Evolutionary conservation across 164 flowering plant species (phyloP), one percentile per base, ranked within the genome.

Genomic region (Aristolochia californica): DNA sequence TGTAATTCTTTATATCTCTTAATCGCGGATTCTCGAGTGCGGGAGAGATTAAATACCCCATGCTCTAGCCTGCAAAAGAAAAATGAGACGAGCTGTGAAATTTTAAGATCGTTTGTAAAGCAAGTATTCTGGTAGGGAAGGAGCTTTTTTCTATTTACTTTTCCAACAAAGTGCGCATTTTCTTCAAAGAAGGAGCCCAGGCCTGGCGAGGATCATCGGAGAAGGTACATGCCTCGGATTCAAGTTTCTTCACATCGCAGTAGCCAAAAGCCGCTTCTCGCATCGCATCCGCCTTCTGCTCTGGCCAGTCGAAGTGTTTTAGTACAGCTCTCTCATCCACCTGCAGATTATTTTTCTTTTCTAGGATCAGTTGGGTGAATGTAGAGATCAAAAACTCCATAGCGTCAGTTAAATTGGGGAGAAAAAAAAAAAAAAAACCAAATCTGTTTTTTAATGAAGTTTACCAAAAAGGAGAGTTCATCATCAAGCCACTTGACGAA

Each of bases 401-500:
- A 7, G n/a, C n/a, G n/a, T n/a, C 7, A 7, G 7, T 7, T 28
- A 28, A 28, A 28, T 28, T 28, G 34, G 3, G 34, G 34, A 28
- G 34, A 28, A 28, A 2, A 7, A 28, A 28, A 7, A 28, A 7
- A 2, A 2, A 2, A 7, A 2, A 28, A 28, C 7, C 34, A 8
- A 0, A 2, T 4, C 10, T 1, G 10, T 34, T 1, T 8, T 34
- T 34, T 7, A 12, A 78, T 84, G 4, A 1, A 2, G 48, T 26
- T 13, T 51, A 60, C 98, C 91, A 93, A 55, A 67, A 75, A 93
- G 43, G 97, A 89, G 44, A 93, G 94, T 69, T 93, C 97, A 44
- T 93, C 97, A 55, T 93, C 98, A 0, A 93, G 91, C 98, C 98
- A 88, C 66, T 89, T 89, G 26, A 93, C 94, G 45, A 93, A 93